Evolutionary conservation across 2,329 filamentous ascomycete species (phyloP).

Genomic region (Monilinia fructicola): DNA sequence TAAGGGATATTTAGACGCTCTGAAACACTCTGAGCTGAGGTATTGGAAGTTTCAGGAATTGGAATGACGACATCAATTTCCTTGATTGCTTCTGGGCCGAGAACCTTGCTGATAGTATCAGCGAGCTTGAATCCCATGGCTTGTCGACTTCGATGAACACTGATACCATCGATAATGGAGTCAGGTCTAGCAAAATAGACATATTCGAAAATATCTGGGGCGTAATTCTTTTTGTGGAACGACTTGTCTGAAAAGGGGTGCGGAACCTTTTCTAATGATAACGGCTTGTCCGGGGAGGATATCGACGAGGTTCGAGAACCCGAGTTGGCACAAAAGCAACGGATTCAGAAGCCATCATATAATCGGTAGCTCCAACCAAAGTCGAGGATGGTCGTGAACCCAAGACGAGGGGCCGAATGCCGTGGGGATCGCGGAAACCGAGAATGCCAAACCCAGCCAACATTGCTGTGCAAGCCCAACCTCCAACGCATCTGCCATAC

Average conservation of each 20-base stretch:
- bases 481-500: slow-evolving; percentile 71
- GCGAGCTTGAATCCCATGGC: slow-evolving; percentile 85
- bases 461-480: slow-evolving; percentile 80
- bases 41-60: slow-evolving; percentile 80
- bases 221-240: slow-evolving; percentile 66
- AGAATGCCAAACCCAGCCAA: slow-evolving; percentile 77
- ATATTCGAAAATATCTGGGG: slow-evolving; percentile 84
- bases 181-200: slow-evolving; percentile 87
- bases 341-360: slow-evolving; percentile 89
- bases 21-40: slow-evolving; percentile 75
- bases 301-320: slow-evolving; percentile 73
- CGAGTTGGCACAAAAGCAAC: slow-evolving; percentile 78
- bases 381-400: slow-evolving; percentile 70
- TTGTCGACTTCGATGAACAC: slow-evolving; percentile 77
- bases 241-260: slow-evolving; percentile 74
- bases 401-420: slow-evolving; percentile 79
- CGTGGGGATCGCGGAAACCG: slow-evolving; percentile 75
- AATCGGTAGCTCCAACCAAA: slow-evolving; percentile 66
- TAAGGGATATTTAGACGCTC: slow-evolving; percentile 73
- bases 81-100: slow-evolving; percentile 67
- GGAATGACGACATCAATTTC: slow-evolving; percentile 85
- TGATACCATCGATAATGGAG: slow-evolving; percentile 81
- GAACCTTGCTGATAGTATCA: slow-evolving; percentile 63
- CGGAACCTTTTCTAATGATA: slow-evolving; percentile 75
- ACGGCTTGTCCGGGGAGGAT: slow-evolving; percentile 83